Evolutionary conservation across 1,139 yeast species (phyloP).

Genomic region (Yarrowia galli): DNA sequence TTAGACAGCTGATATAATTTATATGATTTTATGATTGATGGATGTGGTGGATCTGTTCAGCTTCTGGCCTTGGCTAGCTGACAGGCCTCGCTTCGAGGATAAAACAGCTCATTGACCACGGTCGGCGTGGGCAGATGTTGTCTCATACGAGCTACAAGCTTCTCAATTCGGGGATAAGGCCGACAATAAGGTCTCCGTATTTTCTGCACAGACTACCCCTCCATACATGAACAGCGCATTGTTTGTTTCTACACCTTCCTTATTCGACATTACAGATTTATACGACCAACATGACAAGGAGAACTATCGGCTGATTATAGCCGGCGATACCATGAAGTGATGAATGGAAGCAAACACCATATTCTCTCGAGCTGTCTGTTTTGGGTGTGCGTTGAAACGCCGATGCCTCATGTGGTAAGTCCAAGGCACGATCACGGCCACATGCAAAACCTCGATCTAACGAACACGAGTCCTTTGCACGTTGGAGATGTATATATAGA

Average conservation of each 20-base stretch:
- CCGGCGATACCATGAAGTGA: background rate
- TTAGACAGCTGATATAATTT: slow-evolving; percentile 31
- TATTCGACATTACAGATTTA: background rate
- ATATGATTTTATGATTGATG: slow-evolving; percentile 16
- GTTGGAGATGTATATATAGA: background rate
- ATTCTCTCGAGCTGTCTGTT: slow-evolving; percentile 1
- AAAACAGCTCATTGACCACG: too few relatives aligned
- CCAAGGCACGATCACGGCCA: background rate
- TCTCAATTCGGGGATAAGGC: background rate
- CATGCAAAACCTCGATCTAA: background rate
- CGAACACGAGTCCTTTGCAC: too few relatives aligned
- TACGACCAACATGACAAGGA: slow-evolving; percentile 23
- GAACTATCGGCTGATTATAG: background rate
- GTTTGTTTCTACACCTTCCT: background rate
- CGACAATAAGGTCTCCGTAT: slow-evolving; percentile 1
- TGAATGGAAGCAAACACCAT: slow-evolving; percentile 1
- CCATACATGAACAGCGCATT: background rate
- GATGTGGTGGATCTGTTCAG: background rate
- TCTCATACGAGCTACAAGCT: background rate
- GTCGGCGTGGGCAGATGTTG: too few relatives aligned
- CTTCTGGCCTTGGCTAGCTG: too few relatives aligned
- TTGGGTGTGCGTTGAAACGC: background rate
- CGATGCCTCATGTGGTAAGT: background rate
- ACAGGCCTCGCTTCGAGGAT: too few relatives aligned
- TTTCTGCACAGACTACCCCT: background rate